These are phyloP conservation scores for Viola pubescens DNA, from an alignment of 441 rosid species.

Conservation along the genomic window DNA sequence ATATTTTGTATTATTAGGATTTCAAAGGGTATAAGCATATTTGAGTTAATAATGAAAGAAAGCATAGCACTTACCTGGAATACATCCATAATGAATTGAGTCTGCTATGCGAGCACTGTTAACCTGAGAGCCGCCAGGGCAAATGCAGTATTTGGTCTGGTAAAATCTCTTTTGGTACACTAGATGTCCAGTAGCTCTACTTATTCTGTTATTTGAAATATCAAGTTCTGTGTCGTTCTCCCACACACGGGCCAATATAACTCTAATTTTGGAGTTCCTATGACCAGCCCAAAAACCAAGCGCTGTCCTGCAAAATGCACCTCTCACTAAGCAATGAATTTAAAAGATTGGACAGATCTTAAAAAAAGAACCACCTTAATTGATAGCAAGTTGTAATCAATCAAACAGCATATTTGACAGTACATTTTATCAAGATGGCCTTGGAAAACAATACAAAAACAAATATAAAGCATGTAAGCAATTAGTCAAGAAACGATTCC, in stretches of 20 bases:
- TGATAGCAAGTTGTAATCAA: neutral
- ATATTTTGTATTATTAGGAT: no score
- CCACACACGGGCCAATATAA: slow-evolving; percentile 89
- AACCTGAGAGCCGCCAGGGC: slow-evolving; percentile 98
- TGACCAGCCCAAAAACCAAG: slow-evolving; percentile 99
- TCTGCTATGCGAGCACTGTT: slow-evolving; percentile 93
- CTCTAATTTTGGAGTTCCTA: slow-evolving; percentile 90
- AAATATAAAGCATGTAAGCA: no score
- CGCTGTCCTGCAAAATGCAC: slow-evolving; percentile 52
- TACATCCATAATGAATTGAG: slow-evolving; percentile 90
- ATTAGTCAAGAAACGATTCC: no score
- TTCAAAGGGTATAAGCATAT: no score
- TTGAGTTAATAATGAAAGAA: no score
- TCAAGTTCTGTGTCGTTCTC: slow-evolving; percentile 95
- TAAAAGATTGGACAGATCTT: neutral
- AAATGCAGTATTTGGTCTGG: slow-evolving; percentile 80
- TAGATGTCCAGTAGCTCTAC: slow-evolving; percentile 72
- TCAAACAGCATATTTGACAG: neutral
- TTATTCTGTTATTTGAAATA: slow-evolving; percentile 82
- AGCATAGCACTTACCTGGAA: slow-evolving; percentile 56
- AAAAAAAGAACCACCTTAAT: neutral
- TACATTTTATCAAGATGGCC: neutral
- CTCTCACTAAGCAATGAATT: slow-evolving; percentile 12
- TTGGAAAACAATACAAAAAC: no score
- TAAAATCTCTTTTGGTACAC: slow-evolving; percentile 91